Evolutionary conservation across 495 filamentous ascomycete species (phyloP), one percentile per base, ranked within the genome.

Genomic region (Lentithecium fluviatile): DNA sequence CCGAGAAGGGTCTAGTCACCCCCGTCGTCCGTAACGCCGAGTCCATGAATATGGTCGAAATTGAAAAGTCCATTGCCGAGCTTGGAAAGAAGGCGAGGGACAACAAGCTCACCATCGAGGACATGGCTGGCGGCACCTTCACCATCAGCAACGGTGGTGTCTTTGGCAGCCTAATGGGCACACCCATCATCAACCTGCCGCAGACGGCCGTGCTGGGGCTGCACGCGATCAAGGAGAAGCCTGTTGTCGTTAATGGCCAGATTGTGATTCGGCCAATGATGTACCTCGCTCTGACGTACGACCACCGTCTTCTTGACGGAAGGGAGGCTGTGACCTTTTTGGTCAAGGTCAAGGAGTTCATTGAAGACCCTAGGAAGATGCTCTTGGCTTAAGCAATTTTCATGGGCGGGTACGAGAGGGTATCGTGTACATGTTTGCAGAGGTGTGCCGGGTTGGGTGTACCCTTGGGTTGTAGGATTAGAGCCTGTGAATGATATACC

Each of bases 41-140:
- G 78, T 76, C 80, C 2, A 78, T 97, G 79, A 90, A 96, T 70
- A 72, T 97, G 61, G 79, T 98, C 52, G 88, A 81, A 25, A 96
- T 97, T 67, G 94, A 98, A 78, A 87, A 87, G 74, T 75, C 88
- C 6, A 98, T 98, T 74, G 90, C 94, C 1, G 91, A 95, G 24
- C 80, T 98, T 62, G 94, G 94, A 64, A 91, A 93, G 81, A 98
- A 98, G 88, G 94, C 94, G 58, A 87, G 94, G 49, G 91, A 98
- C 65, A 88, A 88, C 74, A 98, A 97, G 77, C 82, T 98, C 68
- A 98, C 94, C 2, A 97, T 98, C 69, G 94, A 98, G 76, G 94
- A 98, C 72, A 97, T 98, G 95, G 94, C 95, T 54, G 94, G 94
- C 56, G 94, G 94, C 61, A 95, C 95, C 24, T 98, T 97, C 77